Evolutionary conservation across 768 basidiomycete species (phyloP).

Genomic region (Gymnopilus junonius): DNA sequence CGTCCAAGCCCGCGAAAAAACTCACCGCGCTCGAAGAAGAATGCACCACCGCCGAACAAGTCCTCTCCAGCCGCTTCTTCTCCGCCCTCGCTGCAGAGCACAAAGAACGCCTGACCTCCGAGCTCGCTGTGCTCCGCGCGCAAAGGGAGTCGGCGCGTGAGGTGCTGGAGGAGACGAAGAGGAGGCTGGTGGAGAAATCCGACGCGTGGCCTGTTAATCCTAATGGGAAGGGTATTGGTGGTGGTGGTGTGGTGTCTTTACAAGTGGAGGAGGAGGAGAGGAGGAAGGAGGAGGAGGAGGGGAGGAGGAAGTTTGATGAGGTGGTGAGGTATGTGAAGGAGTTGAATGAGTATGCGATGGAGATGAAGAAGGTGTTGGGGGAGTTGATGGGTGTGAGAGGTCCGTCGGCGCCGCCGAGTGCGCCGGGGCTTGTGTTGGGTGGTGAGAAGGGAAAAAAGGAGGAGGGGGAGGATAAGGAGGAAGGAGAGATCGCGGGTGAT

Average conservation of each 20-base stretch:
- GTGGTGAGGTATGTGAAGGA: neutral
- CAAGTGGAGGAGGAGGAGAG: neutral
- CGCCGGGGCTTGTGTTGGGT: neutral
- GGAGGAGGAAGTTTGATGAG: neutral
- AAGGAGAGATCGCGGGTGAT: neutral
- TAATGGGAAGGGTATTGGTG: neutral
- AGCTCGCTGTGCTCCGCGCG: neutral
- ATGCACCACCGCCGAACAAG: conserved; percentile 1
- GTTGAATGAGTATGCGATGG: neutral
- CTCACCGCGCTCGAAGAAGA: conserved; percentile 11
- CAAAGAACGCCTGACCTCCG: neutral
- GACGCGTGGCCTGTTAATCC: neutral
- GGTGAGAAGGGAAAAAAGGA: neutral
- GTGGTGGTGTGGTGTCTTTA: neutral
- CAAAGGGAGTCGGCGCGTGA: neutral
- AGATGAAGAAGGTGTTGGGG: conserved; percentile 2
- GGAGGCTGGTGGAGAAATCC: neutral
- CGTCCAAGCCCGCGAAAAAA: conserved; percentile 9
- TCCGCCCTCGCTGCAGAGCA: neutral
- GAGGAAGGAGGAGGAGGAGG: neutral
- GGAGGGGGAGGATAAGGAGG: neutral
- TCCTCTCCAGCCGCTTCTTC: conserved; percentile 5
- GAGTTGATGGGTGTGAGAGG: neutral
- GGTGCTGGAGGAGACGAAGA: neutral
- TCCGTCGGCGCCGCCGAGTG: neutral